Evolutionary conservation across 306 rosid genomes (phyloP), one percentile per base, ranked within the genome.

Genomic region (Lathyrus tuberosus): DNA sequence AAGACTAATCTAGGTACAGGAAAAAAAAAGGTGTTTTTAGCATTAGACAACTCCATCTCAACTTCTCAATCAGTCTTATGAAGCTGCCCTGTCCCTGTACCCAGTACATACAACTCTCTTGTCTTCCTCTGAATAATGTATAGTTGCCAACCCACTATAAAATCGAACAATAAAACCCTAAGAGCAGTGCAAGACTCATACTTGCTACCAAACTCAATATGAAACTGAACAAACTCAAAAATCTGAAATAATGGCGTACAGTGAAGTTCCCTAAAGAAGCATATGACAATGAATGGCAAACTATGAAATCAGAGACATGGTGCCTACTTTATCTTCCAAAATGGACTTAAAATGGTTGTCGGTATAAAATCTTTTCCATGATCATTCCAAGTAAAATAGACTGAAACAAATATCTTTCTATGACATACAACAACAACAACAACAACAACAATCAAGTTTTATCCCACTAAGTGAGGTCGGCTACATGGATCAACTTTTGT

Each of bases 291-390:
- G n/a, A 11, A 42, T 47, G 57, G 14, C 1, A 58, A 46, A 13
- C 9, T 53, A 58, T 24, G 20, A 70, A 80, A 65, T 75, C 42
- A 69, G 28, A 73, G 40, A 69, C 17, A 18, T 16, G 35, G 22
- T 54, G 37, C 17, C 33, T 37, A 13, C 16, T 38, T 62, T 30
- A 62, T 18, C 48, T 37, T 38, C 65, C 22, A 31, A 60, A 60
- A 44, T 62, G 44, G 48, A 53, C 20, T 17, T 11, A 31, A 72
- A 38, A 8, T 31, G 31, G 61, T 12, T 68, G 28, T 67, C 65
- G 20, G 4, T 16, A 33, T 22, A 30, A 54, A 14, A 10, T 14
- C 8, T 18, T 64, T 30, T 53, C 20, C 35, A 33, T 37, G 15
- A 28, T 18, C 24, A 58, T 35, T 56, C 40, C 16, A 72, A 79